phyloP scores from a whole-genome alignment of 208 protist species.

The Trypanosoma scelopori region DNA sequence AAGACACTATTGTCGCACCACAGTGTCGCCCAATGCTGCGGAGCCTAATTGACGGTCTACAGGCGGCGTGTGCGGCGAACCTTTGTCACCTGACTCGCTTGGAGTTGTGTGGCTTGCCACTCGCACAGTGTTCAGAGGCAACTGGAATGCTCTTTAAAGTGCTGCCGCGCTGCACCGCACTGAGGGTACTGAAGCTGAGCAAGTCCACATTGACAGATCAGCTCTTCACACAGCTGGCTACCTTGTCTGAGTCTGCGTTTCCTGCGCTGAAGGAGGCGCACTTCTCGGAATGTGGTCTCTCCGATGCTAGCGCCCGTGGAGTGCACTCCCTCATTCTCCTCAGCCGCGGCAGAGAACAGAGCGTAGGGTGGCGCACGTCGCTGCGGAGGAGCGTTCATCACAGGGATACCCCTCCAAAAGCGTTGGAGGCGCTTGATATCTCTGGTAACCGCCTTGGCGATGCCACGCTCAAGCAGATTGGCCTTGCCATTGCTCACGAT shows the following conservation, averaged over 20 bases:
- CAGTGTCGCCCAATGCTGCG: conserved; percentile 24
- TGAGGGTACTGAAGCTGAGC: conserved; percentile 43
- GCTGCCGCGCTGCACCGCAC: conserved; percentile 35
- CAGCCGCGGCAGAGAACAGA: conserved; percentile 23
- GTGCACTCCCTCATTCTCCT: conserved; percentile 44
- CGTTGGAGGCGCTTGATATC: conserved; percentile 47
- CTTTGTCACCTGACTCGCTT: conserved; percentile 29
- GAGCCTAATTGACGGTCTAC: conserved; percentile 38
- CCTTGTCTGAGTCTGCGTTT: conserved; percentile 16
- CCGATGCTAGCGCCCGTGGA: conserved; percentile 39
- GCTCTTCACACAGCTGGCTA: conserved; percentile 31
- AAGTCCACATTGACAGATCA: conserved; percentile 31
- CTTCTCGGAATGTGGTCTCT: conserved; percentile 59
- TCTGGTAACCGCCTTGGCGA: conserved; percentile 63
- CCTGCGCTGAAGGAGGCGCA: conserved; percentile 50
- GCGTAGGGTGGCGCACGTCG: conserved; percentile 42
- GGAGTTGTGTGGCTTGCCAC: conserved; percentile 40
- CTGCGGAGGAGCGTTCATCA: conserved; percentile 27
- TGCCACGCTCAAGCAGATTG: conserved; percentile 41
- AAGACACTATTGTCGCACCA: conserved; percentile 15
- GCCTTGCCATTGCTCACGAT: conserved; percentile 37
- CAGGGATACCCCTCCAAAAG: conserved; percentile 5
- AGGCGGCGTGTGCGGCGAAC: conserved; percentile 15
- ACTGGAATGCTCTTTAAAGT: conserved; percentile 33
- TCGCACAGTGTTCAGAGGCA: conserved; percentile 9